Percentiles rank a stretch among this genome's conserved stretches.
These are phyloP conservation scores for Mrakia frigida DNA, from an alignment of 768 basidiomycete genomes.

Conservation along the genomic window DNA sequence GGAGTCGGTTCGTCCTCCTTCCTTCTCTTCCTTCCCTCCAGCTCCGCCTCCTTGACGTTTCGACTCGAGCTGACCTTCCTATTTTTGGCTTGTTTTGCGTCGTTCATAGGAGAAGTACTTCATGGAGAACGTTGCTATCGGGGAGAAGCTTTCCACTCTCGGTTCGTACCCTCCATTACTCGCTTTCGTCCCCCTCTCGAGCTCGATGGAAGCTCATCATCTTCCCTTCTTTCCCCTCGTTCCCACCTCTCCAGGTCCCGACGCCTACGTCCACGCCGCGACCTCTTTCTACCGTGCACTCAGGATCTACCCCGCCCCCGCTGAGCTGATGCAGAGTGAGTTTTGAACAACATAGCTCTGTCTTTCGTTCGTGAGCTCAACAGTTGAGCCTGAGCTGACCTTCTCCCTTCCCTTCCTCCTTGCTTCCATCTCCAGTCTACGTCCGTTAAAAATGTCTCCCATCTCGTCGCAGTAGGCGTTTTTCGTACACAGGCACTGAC, in stretches of 20 bases:
- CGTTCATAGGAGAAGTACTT: conserved; percentile 68
- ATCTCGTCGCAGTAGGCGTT: too few species aligned
- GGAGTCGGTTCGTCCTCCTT: conserved; percentile 24
- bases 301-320: conserved; percentile 86
- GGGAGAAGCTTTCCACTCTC: conserved; percentile 71
- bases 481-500: not conserved
- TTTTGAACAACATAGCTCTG: not conserved
- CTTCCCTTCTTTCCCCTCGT: not conserved
- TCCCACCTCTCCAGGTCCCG: conserved; percentile 56
- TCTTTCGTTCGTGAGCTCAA: conserved; percentile 22
- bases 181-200: not conserved
- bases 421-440: not conserved
- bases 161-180: conserved; percentile 58
- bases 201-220: not conserved
- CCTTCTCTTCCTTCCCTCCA: not conserved
- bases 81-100: not conserved
- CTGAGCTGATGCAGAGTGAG: conserved; percentile 77
- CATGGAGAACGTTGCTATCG: conserved; percentile 79
- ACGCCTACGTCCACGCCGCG: conserved; percentile 72
- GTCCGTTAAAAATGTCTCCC: not conserved
- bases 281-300: conserved; percentile 88
- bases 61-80: not conserved
- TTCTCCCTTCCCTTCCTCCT: not conserved
- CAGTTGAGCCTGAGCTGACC: not conserved
- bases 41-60: not conserved